Base-by-base conservation (phyloP, 108 stramenopile genomes). In the Nitzschia putrida region DNA sequence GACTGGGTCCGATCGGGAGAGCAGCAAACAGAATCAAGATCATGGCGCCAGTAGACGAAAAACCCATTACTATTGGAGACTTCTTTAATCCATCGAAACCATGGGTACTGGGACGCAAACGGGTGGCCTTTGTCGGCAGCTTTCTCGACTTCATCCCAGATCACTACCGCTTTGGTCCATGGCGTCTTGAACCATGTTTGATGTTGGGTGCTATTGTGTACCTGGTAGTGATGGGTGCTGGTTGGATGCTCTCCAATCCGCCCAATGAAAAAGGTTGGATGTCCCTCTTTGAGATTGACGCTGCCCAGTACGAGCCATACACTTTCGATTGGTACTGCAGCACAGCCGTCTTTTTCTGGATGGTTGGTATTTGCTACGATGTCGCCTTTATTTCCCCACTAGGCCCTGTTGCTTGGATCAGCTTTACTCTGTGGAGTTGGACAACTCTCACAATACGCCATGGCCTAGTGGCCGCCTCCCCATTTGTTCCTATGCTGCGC, bases 141-240 rank as follows among this genome's bases (percentile, higher is more conserved):
- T 86, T 78, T 75, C 90, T 92, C 66, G 78, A 89, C 52, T 91
- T 85, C 83, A 72, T 92, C 22, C 94, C 94, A 26, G 42, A 66
- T 0, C 50, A 76, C 41, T 81, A 88, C 44, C 71, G 90, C 9
- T 73, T 87, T 10, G 94, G 94, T 1, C 80, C 83, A 40, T 95
- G 89, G 89, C 59, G 24, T 16, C 9, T 69, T 40, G 43, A 37
- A 25, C 42, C 67, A n/a, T 25, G 37, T 58, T 25, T 60, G 18
- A 38, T 42, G 23, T 44, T 80, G 13, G 47, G 37, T 50, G 63
- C 53, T 16, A 13, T 69, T n/a, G 34, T 56, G 3, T 69, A 51
- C 22, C 44, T 72, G 12, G 22, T 66, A 8, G 53, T 58, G 13
- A 12, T 65, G 37, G 45, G 23, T 38, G 76, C 71, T 8, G 23